These are phyloP conservation scores for Fraxinus americana DNA, from an alignment of 257 asterid species.

Conservation along the genomic window DNA sequence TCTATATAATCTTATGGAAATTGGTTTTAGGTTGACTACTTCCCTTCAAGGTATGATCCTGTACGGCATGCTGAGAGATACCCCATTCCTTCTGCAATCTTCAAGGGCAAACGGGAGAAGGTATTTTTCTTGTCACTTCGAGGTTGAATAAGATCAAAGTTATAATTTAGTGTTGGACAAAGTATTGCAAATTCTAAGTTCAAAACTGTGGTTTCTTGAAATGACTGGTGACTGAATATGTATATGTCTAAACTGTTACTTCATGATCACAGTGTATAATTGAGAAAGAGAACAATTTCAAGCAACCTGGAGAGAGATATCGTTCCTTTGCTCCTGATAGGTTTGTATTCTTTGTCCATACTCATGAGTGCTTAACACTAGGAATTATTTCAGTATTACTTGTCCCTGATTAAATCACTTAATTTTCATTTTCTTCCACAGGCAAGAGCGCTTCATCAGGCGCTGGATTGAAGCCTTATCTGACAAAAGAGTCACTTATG, in stretches of 20 bases:
- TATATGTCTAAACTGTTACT: background rate
- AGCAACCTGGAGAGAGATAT: slow-evolving; percentile 54
- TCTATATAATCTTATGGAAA: background rate
- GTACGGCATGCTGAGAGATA: slow-evolving; percentile 48
- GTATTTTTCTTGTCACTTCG: slow-evolving; percentile 16
- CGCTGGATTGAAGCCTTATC: slow-evolving; percentile 51
- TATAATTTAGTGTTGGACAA: background rate
- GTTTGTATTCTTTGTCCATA: slow-evolving; percentile 20
- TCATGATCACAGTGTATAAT: slow-evolving; percentile 36
- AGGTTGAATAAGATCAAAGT: background rate
- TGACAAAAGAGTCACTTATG: slow-evolving; percentile 48
- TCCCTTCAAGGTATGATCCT: slow-evolving; percentile 57
- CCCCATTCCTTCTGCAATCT: slow-evolving; percentile 43
- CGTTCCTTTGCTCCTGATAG: slow-evolving; percentile 49
- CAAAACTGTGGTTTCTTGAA: background rate
- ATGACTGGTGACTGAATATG: background rate
- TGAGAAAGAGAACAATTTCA: slow-evolving; percentile 55
- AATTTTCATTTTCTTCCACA: background rate
- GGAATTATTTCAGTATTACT: background rate
- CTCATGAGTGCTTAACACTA: background rate
- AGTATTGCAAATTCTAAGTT: background rate
- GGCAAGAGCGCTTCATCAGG: slow-evolving; percentile 47
- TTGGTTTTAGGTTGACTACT: slow-evolving; percentile 41
- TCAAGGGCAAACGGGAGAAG: slow-evolving; percentile 49
- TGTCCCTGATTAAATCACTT: background rate